Evolutionary conservation across 768 basidiomycete species (phyloP).

Genomic region (Suillus subaureus): DNA sequence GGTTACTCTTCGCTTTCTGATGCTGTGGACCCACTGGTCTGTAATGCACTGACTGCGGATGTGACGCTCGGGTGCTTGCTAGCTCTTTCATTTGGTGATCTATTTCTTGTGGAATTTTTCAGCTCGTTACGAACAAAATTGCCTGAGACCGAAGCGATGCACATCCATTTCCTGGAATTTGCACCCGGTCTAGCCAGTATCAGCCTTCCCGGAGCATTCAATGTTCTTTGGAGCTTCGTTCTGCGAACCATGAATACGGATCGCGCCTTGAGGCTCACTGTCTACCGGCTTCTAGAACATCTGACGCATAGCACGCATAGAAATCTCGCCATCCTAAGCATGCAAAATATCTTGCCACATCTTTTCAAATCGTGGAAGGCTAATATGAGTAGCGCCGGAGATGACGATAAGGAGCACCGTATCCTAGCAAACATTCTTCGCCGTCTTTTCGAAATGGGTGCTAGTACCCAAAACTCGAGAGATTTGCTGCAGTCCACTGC

Average conservation of each 20-base stretch:
- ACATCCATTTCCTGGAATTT: conserved; percentile 45
- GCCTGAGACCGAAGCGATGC: conserved; percentile 43
- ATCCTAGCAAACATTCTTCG: conserved; percentile 63
- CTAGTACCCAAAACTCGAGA: conserved; percentile 64
- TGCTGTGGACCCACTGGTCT: conserved; percentile 56
- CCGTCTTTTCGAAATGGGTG: conserved; percentile 75
- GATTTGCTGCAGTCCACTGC: conserved; percentile 62
- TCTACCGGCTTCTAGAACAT: conserved; percentile 65
- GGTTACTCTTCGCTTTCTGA: conserved; percentile 67
- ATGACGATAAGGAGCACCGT: conserved; percentile 49
- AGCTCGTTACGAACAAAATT: conserved; percentile 37
- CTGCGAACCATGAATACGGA: conserved; percentile 39
- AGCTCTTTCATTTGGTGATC: conserved; percentile 66
- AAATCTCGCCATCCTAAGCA: conserved; percentile 70
- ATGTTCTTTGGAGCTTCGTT: conserved; percentile 57
- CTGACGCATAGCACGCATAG: conserved; percentile 63
- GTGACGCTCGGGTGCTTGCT: conserved; percentile 69
- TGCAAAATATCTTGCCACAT: conserved; percentile 53
- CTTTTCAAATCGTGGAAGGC: conserved; percentile 41
- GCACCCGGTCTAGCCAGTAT: conserved; percentile 49
- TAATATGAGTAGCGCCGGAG: conserved; percentile 23
- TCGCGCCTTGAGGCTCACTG: conserved; percentile 47
- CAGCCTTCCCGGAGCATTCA: conserved; percentile 59
- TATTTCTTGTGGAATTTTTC: conserved; percentile 60
- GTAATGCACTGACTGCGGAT: conserved; percentile 48